Evolutionary conservation across 202 grass and related monocot species (phyloP).

Genomic region (Elaeis oleifera): DNA sequence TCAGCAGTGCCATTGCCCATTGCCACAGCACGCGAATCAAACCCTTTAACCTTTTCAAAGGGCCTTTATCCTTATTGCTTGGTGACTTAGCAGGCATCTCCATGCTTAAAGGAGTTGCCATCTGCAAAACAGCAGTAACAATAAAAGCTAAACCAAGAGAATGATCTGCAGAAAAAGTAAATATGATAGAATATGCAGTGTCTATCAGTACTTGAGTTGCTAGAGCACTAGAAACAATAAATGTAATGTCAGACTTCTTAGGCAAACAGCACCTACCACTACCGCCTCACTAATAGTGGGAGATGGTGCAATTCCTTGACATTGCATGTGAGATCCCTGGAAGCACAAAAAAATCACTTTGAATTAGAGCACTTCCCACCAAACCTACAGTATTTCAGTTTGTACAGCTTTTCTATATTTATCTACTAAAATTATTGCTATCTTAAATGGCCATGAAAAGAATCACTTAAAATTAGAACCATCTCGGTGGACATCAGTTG

Average conservation of each 20-base stretch:
- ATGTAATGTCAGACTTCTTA: too few species aligned
- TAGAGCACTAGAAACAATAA: neutral
- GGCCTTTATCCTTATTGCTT: slow-evolving; percentile 61
- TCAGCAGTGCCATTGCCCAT: slow-evolving; percentile 42
- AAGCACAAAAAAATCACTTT: slow-evolving; percentile 1
- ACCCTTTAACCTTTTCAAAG: slow-evolving; percentile 55
- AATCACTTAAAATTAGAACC: too few species aligned
- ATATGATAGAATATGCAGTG: neutral
- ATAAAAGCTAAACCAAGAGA: slow-evolving; percentile 1
- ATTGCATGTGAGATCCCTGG: slow-evolving; percentile 9
- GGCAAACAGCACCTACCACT: slow-evolving; percentile 10
- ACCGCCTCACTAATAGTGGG: neutral
- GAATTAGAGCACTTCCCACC: too few species aligned
- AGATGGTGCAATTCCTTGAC: slow-evolving; percentile 5
- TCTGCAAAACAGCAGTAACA: slow-evolving; percentile 28
- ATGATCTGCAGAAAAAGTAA: slow-evolving; percentile 13
- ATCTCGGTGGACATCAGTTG: too few species aligned
- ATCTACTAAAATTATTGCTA: too few species aligned
- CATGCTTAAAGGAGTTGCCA: slow-evolving; percentile 36
- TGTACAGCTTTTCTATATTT: too few species aligned
- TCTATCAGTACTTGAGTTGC: slow-evolving; percentile 6
- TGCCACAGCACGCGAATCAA: slow-evolving; percentile 49
- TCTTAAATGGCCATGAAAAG: too few species aligned
- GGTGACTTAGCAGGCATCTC: slow-evolving; percentile 49
- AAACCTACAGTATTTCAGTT: too few species aligned